Evolutionary conservation across 2,329 filamentous ascomycete genomes (phyloP), one percentile per base, ranked within the genome.

Genomic region (Trichoderma sp.): DNA sequence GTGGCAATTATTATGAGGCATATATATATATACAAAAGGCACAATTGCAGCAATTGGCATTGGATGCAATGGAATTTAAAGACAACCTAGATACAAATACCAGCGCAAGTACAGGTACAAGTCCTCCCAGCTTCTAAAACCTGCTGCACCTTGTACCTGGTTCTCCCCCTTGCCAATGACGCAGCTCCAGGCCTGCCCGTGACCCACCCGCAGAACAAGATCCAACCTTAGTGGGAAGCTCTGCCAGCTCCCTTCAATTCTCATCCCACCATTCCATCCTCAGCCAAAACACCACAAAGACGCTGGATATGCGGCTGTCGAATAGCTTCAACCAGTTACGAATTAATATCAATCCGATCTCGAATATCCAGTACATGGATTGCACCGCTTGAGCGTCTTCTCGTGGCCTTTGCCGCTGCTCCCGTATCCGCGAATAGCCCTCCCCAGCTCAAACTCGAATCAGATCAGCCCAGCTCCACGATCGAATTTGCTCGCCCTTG

Each of bases 231-330:
- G 65, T 68, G 65, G 62, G 71, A 67, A 71, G 66, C 74, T 75
- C 62, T 59, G 21, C 73, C 59, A 68, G 64, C 67, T 75, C 68
- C 68, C 68, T 41, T 41, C 38, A 41, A 41, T 41, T 72, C 50
- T 41, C 74, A 72, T 53, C 60, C 67, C 45, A 45, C 59, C 67
- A 50, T 21, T 53, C 18, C 35, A 38, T 16, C n/a, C 45, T 21
- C 73, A 29, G 29, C 41, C 60, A 45, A 53, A 75, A 65, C 74
- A 66, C 68, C 67, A 59, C 45, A 53, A 72, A 71, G 8, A 6
- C 45, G 16, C 65, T 53, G 67, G 72, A 75, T 35, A 66, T 75
- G 45, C 74, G 38, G 60, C 29, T 75, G 11, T 59, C 50, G 38
- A 69, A n/a, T 21, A 64, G 65, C 73, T 45, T 27, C 67, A 33